Percentiles rank a stretch among this genome's conserved stretches.
Evolutionary conservation across 306 rosid genomes (phyloP).

Genomic region (Acacia crassicarpa): DNA sequence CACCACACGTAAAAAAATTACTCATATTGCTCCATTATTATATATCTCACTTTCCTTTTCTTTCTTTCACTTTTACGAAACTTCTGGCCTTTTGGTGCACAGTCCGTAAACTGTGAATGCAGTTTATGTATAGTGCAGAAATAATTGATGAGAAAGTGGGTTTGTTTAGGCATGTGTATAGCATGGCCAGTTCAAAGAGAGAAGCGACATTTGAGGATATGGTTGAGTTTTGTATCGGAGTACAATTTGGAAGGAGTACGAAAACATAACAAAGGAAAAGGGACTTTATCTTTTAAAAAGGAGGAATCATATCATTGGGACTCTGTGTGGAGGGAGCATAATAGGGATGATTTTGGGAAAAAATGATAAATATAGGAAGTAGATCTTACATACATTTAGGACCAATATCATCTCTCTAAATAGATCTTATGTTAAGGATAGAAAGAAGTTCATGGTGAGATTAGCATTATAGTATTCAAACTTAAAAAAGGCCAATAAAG

Average conservation of each 20-base stretch:
- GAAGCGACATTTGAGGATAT: background rate
- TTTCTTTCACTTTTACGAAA: background rate
- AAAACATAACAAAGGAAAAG: background rate
- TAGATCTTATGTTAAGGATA: too few species aligned
- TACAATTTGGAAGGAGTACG: background rate
- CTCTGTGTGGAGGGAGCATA: background rate
- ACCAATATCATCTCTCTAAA: too few species aligned
- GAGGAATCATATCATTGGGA: background rate
- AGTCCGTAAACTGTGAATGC: background rate
- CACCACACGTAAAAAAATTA: background rate
- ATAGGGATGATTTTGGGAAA: too few species aligned
- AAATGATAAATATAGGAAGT: too few species aligned
- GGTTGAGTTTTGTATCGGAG: background rate
- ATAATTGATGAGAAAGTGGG: constrained; percentile 15
- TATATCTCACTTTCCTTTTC: background rate
- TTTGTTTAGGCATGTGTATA: background rate
- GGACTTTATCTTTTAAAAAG: background rate
- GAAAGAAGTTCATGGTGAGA: background rate
- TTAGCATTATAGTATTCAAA: background rate
- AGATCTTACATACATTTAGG: too few species aligned
- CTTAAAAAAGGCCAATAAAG: background rate
- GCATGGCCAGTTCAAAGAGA: background rate
- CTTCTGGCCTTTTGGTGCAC: background rate
- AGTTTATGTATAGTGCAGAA: background rate
- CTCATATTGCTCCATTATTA: background rate